These are phyloP conservation scores for Colletotrichum costaricense DNA, from an alignment of 2,329 filamentous ascomycete species.

Conservation along the genomic window DNA sequence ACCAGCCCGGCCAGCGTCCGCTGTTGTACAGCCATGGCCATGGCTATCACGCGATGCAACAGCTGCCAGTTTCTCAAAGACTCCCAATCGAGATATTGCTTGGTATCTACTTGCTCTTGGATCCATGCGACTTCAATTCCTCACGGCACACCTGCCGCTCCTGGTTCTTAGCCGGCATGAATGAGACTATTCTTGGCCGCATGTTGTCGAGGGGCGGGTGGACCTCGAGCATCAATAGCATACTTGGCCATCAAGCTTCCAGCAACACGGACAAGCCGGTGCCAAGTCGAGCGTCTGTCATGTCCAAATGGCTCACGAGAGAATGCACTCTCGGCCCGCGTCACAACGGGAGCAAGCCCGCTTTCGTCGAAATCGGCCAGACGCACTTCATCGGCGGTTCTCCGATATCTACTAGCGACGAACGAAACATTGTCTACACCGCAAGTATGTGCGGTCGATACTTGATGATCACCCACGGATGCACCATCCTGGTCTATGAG, in stretches of 20 bases:
- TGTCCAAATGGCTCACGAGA: conserved; percentile 55
- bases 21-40: not conserved
- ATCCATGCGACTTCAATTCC: conserved; percentile 63
- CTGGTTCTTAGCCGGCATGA: conserved; percentile 70
- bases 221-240: conserved; percentile 51
- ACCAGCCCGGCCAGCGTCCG: not conserved
- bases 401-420: not conserved
- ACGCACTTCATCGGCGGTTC: conserved; percentile 50
- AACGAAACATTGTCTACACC: conserved; percentile 49
- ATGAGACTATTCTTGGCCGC: conserved; percentile 57
- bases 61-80: conserved; percentile 38
- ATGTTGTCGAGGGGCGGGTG: conserved; percentile 69
- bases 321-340: conserved; percentile 47
- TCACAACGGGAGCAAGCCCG: conserved; percentile 24
- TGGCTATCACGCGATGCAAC: not conserved
- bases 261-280: not conserved
- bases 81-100: conserved; percentile 50
- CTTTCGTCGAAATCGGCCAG: conserved; percentile 47
- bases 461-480: conserved; percentile 64
- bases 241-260: conserved; percentile 30
- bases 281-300: conserved; percentile 45
- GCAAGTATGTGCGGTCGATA: conserved; percentile 69
- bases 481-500: conserved; percentile 67
- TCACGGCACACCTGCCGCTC: conserved; percentile 68
- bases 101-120: conserved; percentile 47